A percentile compares a stretch with the other conserved stretches of the same genome.
Conservation (phyloP, 129 eudicot species). For the Lactuca sativa region DNA sequence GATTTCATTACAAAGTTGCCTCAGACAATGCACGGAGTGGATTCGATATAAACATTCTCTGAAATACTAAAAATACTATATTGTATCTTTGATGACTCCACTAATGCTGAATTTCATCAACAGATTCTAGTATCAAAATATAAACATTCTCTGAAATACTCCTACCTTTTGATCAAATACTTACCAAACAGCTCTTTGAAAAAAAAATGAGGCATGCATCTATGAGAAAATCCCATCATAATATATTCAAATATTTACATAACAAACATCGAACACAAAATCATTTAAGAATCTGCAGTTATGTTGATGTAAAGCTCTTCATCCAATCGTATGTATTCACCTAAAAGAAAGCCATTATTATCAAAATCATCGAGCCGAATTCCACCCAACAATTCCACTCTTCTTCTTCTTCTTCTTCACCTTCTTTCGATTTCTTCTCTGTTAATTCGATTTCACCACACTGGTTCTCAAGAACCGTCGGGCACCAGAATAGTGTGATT, state of each 20-base stretch:
- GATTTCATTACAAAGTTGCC: too few relatives aligned
- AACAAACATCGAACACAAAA: too few relatives aligned
- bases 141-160: too few relatives aligned
- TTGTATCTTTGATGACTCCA: neutral
- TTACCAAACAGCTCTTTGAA: too few relatives aligned
- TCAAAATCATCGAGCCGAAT: constrained; percentile 4
- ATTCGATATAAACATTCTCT: too few relatives aligned
- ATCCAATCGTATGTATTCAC: constrained; percentile 9
- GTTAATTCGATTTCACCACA: constrained; percentile 4
- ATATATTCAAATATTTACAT: too few relatives aligned
- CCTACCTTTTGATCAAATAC: too few relatives aligned
- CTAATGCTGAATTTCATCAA: neutral
- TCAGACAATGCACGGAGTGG: too few relatives aligned
- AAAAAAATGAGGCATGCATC: too few relatives aligned
- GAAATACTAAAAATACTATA: too few relatives aligned
- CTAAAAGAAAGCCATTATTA: constrained; percentile 16
- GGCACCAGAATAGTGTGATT: neutral
- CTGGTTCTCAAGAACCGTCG: neutral
- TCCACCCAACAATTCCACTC: neutral
- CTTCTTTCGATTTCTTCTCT: neutral
- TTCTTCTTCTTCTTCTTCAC: neutral
- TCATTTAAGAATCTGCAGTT: neutral
- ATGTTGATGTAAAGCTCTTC: constrained; percentile 11
- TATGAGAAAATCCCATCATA: too few relatives aligned
- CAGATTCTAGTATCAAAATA: too few relatives aligned